Evolutionary conservation across 257 asterid genomes (phyloP).

Genomic region (Ehretia macrophylla): DNA sequence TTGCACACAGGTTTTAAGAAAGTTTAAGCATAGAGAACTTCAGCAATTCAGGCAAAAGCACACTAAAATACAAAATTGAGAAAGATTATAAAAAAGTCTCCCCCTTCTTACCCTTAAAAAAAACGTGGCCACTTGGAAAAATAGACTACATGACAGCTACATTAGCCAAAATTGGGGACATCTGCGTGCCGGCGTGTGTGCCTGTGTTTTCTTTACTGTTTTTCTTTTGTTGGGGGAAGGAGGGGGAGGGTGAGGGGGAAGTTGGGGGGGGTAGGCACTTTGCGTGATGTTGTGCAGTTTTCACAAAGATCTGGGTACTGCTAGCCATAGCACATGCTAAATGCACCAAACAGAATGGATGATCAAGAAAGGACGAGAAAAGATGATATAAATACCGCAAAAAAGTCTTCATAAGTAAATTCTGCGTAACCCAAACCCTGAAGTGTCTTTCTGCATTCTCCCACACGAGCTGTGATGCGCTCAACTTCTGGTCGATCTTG

Average conservation of each 20-base stretch:
- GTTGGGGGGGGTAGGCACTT: too few species aligned
- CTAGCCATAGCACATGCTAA: too few species aligned
- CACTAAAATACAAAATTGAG: not conserved
- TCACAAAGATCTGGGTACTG: too few species aligned
- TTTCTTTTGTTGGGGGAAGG: too few species aligned
- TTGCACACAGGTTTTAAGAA: conserved; percentile 16
- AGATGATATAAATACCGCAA: conserved; percentile 42
- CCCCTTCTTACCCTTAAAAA: too few species aligned
- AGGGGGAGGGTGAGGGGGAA: too few species aligned
- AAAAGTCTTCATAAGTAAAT: conserved; percentile 95
- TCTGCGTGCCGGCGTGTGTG: too few species aligned
- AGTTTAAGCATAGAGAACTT: conserved; percentile 18
- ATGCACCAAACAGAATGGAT: not conserved
- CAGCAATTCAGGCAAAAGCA: conserved; percentile 12
- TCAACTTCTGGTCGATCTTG: conserved; percentile 79
- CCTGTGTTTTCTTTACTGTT: too few species aligned
- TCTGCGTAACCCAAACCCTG: conserved; percentile 85
- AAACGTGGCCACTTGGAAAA: too few species aligned
- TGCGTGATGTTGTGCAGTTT: too few species aligned
- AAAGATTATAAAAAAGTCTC: not conserved
- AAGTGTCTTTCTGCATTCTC: conserved; percentile 80
- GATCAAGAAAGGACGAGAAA: conserved; percentile 7
- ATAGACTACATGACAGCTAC: too few species aligned
- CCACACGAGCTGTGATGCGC: conserved; percentile 58
- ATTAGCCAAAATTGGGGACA: too few species aligned